Percentiles rank a stretch among this genome's conserved stretches.
Evolutionary conservation across 2,329 filamentous ascomycete genomes (phyloP).

Genomic region (Colletotrichum ledebouriae): DNA sequence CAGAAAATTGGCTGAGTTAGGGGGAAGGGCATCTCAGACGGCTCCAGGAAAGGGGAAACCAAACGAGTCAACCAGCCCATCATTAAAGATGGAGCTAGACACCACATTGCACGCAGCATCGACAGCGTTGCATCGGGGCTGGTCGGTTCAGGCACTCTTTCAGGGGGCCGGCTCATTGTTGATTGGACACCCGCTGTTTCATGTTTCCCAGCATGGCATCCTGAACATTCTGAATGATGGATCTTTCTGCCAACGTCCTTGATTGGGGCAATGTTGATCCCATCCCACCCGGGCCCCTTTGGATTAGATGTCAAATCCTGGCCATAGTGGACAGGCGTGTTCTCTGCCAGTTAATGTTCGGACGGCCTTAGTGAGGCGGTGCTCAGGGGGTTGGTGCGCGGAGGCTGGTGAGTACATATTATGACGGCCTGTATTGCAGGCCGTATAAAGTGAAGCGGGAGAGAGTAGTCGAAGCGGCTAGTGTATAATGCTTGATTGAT

Average conservation of each 20-base stretch:
- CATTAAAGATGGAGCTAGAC: slow-evolving; percentile 28
- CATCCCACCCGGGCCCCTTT: slow-evolving; percentile 9
- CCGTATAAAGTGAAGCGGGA: too few species aligned
- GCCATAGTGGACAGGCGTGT: neutral
- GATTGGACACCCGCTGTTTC: slow-evolving; percentile 40
- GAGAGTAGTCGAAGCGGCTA: neutral
- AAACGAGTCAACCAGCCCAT: slow-evolving; percentile 20
- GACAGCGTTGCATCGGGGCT: slow-evolving; percentile 26
- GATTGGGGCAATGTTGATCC: slow-evolving; percentile 25
- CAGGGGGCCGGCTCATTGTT: slow-evolving; percentile 25
- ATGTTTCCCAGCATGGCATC: slow-evolving; percentile 38
- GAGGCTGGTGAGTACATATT: neutral
- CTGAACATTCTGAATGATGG: slow-evolving; percentile 5
- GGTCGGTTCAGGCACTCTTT: neutral
- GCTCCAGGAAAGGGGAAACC: slow-evolving; percentile 18
- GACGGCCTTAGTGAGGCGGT: slow-evolving; percentile 2
- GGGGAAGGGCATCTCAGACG: neutral
- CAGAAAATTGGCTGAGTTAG: slow-evolving; percentile 23
- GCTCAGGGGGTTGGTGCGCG: slow-evolving; percentile 1
- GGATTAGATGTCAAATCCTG: slow-evolving; percentile 1
- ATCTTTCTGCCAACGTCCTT: slow-evolving; percentile 1
- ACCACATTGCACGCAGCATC: slow-evolving; percentile 21
- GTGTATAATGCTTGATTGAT: slow-evolving; percentile 4
- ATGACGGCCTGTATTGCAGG: too few species aligned
- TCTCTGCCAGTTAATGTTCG: slow-evolving; percentile 15